These are phyloP conservation scores for Cupressus sempervirens DNA, from an alignment of 75 land plant genomes.

Conservation along the genomic window DNA sequence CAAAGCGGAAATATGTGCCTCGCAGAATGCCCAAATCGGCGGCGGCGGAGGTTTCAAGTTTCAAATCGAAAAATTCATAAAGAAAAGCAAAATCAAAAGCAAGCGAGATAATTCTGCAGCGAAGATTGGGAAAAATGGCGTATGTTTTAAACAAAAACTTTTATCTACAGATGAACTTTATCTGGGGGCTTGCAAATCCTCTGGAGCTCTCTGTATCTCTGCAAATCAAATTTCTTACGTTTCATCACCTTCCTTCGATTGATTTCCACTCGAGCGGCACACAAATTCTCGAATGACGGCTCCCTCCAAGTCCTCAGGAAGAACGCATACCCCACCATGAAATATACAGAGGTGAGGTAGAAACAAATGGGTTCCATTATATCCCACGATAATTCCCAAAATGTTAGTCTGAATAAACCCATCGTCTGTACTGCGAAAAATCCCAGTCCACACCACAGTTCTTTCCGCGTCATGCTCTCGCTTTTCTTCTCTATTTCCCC, in stretches of 20 bases:
- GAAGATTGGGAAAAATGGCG: too few relatives aligned
- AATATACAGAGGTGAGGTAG: conserved; percentile 49
- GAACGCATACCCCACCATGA: conserved; percentile 58
- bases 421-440: conserved; percentile 43
- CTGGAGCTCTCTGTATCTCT: not conserved
- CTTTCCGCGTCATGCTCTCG: conserved; percentile 27
- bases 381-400: conserved; percentile 80
- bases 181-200: not conserved
- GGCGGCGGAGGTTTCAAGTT: too few relatives aligned
- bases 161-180: too few relatives aligned
- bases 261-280: not conserved
- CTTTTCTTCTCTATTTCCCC: conserved; percentile 43
- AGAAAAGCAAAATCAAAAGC: too few relatives aligned
- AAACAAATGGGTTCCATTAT: conserved; percentile 82
- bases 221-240: not conserved
- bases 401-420: conserved; percentile 61
- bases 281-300: conserved; percentile 20
- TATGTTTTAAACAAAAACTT: too few relatives aligned
- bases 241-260: not conserved
- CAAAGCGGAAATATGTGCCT: too few relatives aligned
- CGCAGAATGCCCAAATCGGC: too few relatives aligned
- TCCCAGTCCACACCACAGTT: conserved; percentile 58
- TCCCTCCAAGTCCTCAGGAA: conserved; percentile 70
- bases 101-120: too few relatives aligned
- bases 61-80: too few relatives aligned